Evolutionary conservation across 345 rosid species (phyloP).

Genomic region (Microthlaspi erraticum): DNA sequence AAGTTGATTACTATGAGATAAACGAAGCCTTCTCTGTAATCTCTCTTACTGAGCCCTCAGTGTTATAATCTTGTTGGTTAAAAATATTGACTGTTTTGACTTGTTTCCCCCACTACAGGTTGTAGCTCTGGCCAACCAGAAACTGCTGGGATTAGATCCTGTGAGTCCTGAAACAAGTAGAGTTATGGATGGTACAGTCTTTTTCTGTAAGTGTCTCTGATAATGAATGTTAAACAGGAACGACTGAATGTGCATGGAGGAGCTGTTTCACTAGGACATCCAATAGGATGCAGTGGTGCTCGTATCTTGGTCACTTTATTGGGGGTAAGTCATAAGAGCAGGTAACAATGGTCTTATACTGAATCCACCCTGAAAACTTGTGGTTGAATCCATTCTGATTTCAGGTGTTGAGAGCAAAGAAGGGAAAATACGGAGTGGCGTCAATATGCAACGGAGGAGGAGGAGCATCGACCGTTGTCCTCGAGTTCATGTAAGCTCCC

Average conservation of each 20-base stretch:
- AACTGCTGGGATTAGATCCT: constrained; percentile 74
- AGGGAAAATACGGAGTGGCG: constrained; percentile 77
- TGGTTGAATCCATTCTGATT: constrained; percentile 32
- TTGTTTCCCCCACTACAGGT: constrained; percentile 56
- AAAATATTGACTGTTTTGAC: background rate
- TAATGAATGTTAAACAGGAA: constrained; percentile 54
- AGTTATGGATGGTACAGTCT: background rate
- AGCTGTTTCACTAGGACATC: constrained; percentile 94
- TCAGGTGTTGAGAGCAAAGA: constrained; percentile 83
- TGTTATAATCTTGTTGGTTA: constrained; percentile 15
- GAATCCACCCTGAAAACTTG: constrained; percentile 24
- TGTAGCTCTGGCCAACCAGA: constrained; percentile 85
- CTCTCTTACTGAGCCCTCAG: constrained; percentile 7
- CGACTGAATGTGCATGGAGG: constrained; percentile 85
- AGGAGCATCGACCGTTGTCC: constrained; percentile 87
- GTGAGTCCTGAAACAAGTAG: constrained; percentile 54
- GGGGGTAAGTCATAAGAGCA: constrained; percentile 64
- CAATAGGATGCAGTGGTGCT: constrained; percentile 98
- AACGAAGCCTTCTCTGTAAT: constrained; percentile 95
- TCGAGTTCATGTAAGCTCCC: constrained; percentile 77
- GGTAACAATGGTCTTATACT: constrained; percentile 11
- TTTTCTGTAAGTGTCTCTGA: constrained; percentile 16
- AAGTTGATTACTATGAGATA: constrained; percentile 91
- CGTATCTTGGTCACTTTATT: constrained; percentile 85
- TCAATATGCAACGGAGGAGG: constrained; percentile 99